Evolutionary conservation across 73 alveolate genomes (phyloP).

Genomic region (Loxodes magnus): DNA sequence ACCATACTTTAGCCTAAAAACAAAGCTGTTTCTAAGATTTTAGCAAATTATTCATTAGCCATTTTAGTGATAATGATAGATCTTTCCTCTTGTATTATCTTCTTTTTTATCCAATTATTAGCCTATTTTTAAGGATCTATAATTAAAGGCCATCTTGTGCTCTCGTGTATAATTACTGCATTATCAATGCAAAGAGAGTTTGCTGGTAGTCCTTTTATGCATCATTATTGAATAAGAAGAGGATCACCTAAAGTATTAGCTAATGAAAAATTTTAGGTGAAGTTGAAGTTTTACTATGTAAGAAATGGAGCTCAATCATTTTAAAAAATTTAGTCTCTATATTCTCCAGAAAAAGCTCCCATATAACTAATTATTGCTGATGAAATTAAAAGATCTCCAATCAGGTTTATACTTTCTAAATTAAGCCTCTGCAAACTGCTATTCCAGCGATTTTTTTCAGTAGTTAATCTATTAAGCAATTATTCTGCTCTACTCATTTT

Average conservation of each 20-base stretch:
- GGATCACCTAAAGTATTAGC: conserved; percentile 66
- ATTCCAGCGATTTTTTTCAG: conserved; percentile 84
- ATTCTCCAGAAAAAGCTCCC: conserved; percentile 84
- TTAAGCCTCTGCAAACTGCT: conserved; percentile 54
- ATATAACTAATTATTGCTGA: conserved; percentile 76
- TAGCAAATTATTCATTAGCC: conserved; percentile 38
- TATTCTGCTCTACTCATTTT: conserved; percentile 76
- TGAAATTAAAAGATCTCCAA: conserved; percentile 84
- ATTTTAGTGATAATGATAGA: conserved; percentile 14
- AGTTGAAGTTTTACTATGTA: conserved; percentile 62
- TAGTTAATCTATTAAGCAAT: conserved; percentile 68
- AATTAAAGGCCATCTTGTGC: conserved; percentile 81
- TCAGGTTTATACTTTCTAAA: conserved; percentile 64
- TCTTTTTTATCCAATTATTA: conserved; percentile 63
- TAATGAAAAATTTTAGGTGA: conserved; percentile 64
- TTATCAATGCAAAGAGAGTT: conserved; percentile 87
- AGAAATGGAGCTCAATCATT: conserved; percentile 70
- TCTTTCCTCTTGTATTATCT: conserved; percentile 28
- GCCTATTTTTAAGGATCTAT: conserved; percentile 94
- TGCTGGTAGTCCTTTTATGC: conserved; percentile 77
- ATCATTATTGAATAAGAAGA: conserved; percentile 75
- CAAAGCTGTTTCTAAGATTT: conserved; percentile 52
- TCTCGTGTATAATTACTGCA: conserved; percentile 74
- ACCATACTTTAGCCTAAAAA: conserved; percentile 69
- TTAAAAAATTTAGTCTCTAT: conserved; percentile 53